These are phyloP conservation scores for Lenzites betulinus DNA, from an alignment of 768 basidiomycete species.

Conservation along the genomic window DNA sequence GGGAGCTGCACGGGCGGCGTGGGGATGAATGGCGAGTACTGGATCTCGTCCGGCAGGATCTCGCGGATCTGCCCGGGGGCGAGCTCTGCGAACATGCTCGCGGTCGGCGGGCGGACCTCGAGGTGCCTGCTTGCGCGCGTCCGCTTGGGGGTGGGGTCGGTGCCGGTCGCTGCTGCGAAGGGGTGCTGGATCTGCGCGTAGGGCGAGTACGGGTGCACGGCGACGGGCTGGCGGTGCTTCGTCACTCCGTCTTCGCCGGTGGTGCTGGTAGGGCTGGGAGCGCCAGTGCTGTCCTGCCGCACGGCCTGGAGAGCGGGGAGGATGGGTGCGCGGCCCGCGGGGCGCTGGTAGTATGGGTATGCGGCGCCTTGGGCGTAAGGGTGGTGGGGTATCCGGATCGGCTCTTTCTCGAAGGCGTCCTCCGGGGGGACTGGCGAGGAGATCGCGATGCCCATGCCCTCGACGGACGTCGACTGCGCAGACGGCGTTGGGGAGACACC, in stretches of 20 bases:
- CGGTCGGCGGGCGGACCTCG: slow-evolving; percentile 4
- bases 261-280: slow-evolving; percentile 9
- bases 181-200: slow-evolving; percentile 27
- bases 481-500: slow-evolving; percentile 36
- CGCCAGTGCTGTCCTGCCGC: neutral
- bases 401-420: slow-evolving; percentile 18
- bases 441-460: slow-evolving; percentile 47
- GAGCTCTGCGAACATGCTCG: slow-evolving; percentile 32
- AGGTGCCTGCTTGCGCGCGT: slow-evolving; percentile 1
- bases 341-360: slow-evolving; percentile 21
- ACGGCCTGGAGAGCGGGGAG: neutral
- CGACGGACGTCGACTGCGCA: slow-evolving; percentile 24
- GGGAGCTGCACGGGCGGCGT: slow-evolving; percentile 25
- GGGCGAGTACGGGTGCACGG: slow-evolving; percentile 29
- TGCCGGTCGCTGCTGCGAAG: slow-evolving; percentile 19
- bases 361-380: slow-evolving; percentile 38
- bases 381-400: slow-evolving; percentile 33
- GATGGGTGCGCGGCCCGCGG: slow-evolving; percentile 5
- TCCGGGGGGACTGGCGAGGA: slow-evolving; percentile 38
- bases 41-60: slow-evolving; percentile 32
- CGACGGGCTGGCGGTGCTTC: slow-evolving; percentile 27
- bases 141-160: neutral
- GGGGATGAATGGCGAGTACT: slow-evolving; percentile 31
- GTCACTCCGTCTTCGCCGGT: slow-evolving; percentile 16
- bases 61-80: slow-evolving; percentile 33